Evolutionary conservation across 2,329 filamentous ascomycete genomes (phyloP), one percentile per base, ranked within the genome.

Genomic region (Chaetomium sp.): DNA sequence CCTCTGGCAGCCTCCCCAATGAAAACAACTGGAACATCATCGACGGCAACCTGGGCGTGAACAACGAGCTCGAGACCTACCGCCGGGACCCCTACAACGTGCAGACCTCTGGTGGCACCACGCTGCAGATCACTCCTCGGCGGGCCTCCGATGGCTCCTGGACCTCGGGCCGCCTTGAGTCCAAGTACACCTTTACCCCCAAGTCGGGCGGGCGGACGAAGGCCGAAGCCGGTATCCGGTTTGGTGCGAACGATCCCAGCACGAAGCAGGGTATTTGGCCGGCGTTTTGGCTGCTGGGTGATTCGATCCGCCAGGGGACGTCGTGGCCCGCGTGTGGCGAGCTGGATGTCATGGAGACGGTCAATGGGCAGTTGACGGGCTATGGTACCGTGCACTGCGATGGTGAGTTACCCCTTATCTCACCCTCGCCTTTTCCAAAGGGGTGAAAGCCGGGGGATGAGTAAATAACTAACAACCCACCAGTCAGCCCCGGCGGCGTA

Each of bases 181-280:
- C 71, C 58, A 72, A 68, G 57, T 73, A 74, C 62, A 68, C 72
- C 4, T 79, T 76, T 68, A 73, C 72, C 2, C 75, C 77, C 0
- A 45, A 66, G 12, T 64, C 70, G 1, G 74, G 74, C 48, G 67
- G 67, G 37, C 61, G 65, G 47, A 76, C 77, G 40, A 64, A 75
- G 36, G 70, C 73, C 48, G 74, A 79, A 65, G 72, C 73, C 8
- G 66, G 66, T 43, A 68, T 80, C 52, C 73, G 76, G 6, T 76
- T 77, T 58, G 78, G 77, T 36, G 54, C 56, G 55, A 71, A 71
- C 64, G 52, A 66, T 9, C 55, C 64, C 12, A 60, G 60, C 35
- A 68, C 70, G 49, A 77, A 78, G 67, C 70, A 75, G 61, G 77
- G 77, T 10, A 70, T 79, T 59, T 80, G 77, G 77, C 77, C 77